Conservation (phyloP, 495 filamentous ascomycete species). For the Xylaria curta region DNA sequence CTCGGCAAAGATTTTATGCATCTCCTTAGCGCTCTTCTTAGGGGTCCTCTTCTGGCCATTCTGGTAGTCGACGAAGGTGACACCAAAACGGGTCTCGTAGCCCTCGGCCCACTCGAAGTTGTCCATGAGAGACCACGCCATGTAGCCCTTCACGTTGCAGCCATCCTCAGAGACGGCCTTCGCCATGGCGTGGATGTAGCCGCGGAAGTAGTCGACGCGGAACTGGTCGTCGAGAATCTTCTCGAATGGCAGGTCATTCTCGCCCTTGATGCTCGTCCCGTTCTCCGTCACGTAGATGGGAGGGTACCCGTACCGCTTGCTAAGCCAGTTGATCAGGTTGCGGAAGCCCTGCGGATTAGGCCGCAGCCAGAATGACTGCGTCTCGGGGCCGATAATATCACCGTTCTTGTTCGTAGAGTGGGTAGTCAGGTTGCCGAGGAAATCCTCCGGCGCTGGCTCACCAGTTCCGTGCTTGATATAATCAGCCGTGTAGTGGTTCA, state of each 20-base stretch:
- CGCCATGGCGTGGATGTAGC: conserved; percentile 75
- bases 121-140: conserved; percentile 84
- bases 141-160: conserved; percentile 73
- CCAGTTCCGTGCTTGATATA: conserved; percentile 74
- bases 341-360: conserved; percentile 76
- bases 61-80: conserved; percentile 78
- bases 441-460: conserved; percentile 65
- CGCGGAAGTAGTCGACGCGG: conserved; percentile 74
- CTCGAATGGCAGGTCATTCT: conserved; percentile 74
- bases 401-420: conserved; percentile 71
- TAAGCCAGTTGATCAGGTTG: conserved; percentile 78
- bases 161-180: conserved; percentile 70
- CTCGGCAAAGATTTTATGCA: conserved; percentile 65
- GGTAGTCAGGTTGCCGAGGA: conserved; percentile 72
- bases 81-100: conserved; percentile 83
- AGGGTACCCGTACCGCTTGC: conserved; percentile 73
- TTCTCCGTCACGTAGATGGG: conserved; percentile 86
- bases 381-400: conserved; percentile 74
- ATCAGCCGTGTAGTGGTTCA: conserved; percentile 87
- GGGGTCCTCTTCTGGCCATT: conserved; percentile 76
- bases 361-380: conserved; percentile 76
- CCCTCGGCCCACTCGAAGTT: conserved; percentile 77
- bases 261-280: conserved; percentile 77
- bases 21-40: conserved; percentile 76
- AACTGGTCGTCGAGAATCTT: conserved; percentile 77